A percentile compares a stretch with the other conserved stretches of the same genome.
Evolutionary conservation across 331 rosid species (phyloP).

Genomic region (Malus hybrid): DNA sequence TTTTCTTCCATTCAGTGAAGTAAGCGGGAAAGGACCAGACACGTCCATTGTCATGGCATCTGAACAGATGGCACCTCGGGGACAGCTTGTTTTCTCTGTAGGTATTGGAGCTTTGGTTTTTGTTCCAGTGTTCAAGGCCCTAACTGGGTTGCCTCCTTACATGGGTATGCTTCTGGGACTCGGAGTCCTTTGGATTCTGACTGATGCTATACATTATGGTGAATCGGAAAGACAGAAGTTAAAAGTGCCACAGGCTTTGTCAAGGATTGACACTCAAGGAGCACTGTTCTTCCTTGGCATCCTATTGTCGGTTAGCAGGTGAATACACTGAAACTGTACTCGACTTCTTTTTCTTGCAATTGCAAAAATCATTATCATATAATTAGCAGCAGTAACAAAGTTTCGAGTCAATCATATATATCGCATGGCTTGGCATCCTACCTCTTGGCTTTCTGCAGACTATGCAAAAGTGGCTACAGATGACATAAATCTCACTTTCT

Average conservation of each 20-base stretch:
- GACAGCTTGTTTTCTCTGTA: slow-evolving; percentile 75
- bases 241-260: slow-evolving; percentile 94
- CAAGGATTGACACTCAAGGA: slow-evolving; percentile 95
- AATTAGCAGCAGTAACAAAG: neutral
- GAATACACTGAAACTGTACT: neutral
- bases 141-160: slow-evolving; percentile 91
- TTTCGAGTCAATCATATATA: neutral
- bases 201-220: slow-evolving; percentile 96
- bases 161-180: slow-evolving; percentile 96
- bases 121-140: slow-evolving; percentile 84
- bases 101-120: slow-evolving; percentile 87
- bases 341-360: neutral
- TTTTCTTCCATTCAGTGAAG: slow-evolving; percentile 66
- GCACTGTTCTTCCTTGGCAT: slow-evolving; percentile 90
- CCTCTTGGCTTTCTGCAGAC: neutral
- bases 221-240: slow-evolving; percentile 89
- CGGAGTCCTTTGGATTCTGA: slow-evolving; percentile 92
- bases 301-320: slow-evolving; percentile 92
- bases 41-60: slow-evolving; percentile 55
- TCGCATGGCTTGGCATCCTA: neutral
- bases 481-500: neutral
- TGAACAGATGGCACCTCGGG: slow-evolving; percentile 96
- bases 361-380: neutral
- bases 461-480: neutral
- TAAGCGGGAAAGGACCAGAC: slow-evolving; percentile 56